Percentiles rank a stretch among this genome's conserved stretches.
Evolutionary conservation across 495 filamentous ascomycete genomes (phyloP).

Genomic region (Neurospora sp.): DNA sequence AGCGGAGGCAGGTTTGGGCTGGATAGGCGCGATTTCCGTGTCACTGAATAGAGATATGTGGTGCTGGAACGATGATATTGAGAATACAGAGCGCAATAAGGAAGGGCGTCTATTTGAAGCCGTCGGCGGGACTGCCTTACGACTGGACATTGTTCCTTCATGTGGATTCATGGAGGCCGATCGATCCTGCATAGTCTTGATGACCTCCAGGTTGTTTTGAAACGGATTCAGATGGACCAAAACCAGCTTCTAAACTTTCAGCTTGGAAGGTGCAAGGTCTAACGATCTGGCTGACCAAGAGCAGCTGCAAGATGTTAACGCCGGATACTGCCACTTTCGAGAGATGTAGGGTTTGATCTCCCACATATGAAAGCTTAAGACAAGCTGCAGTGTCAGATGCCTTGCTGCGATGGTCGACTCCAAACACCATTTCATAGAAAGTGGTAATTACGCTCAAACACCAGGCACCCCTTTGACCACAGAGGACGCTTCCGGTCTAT

Average conservation of each 20-base stretch:
- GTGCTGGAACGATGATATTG: background rate
- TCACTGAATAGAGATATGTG: background rate
- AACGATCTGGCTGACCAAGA: background rate
- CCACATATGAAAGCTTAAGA: background rate
- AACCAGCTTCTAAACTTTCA: background rate
- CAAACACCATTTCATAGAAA: background rate
- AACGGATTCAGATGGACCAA: background rate
- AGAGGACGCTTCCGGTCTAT: background rate
- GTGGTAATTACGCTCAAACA: background rate
- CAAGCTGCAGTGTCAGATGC: background rate
- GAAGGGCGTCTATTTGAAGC: background rate
- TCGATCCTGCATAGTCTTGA: background rate
- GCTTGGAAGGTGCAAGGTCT: background rate
- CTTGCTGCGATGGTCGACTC: background rate
- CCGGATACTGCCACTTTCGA: background rate
- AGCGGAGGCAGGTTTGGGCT: background rate
- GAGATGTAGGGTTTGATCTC: background rate
- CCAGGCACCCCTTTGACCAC: background rate
- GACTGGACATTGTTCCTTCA: background rate
- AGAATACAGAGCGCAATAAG: background rate
- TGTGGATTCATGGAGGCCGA: background rate
- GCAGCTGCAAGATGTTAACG: background rate
- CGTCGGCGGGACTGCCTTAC: background rate
- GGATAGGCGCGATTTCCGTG: background rate
- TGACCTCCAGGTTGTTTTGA: background rate